Evolutionary conservation across 352 stramenopile genomes (phyloP).

Genomic region (Pythium periplocum): DNA sequence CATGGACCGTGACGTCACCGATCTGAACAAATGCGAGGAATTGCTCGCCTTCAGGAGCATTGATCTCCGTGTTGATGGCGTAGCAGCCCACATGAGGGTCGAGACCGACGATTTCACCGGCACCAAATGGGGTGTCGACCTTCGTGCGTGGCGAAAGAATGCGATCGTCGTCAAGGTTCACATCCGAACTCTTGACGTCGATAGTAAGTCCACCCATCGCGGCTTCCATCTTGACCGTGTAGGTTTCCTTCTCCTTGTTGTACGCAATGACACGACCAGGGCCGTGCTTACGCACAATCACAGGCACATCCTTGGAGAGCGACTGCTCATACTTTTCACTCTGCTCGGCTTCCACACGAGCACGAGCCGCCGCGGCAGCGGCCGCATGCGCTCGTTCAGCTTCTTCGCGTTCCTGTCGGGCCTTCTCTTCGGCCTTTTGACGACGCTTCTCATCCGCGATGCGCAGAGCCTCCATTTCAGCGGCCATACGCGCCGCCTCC

Average conservation of each 20-base stretch:
- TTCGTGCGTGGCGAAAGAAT: conserved; percentile 81
- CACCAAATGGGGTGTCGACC: conserved; percentile 81
- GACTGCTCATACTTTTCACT: conserved; percentile 84
- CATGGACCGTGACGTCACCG: conserved; percentile 54
- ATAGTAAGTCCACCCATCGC: conserved; percentile 65
- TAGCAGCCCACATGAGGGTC: conserved; percentile 87
- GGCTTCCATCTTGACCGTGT: conserved; percentile 63
- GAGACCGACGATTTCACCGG: conserved; percentile 74
- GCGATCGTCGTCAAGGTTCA: conserved; percentile 80
- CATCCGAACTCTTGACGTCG: conserved; percentile 57
- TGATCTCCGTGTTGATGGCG: conserved; percentile 81
- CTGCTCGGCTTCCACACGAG: conserved; percentile 56
- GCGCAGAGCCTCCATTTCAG: conserved; percentile 13
- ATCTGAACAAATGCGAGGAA: conserved; percentile 85
- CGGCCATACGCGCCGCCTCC: conserved; percentile 14
- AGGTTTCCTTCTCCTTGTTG: conserved; percentile 74
- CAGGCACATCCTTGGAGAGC: conserved; percentile 81
- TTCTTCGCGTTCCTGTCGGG: conserved; percentile 20
- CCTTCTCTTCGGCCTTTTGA: conserved; percentile 14
- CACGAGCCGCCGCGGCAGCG: conserved; percentile 32
- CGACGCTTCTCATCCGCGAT: conserved; percentile 19
- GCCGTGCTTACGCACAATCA: conserved; percentile 68
- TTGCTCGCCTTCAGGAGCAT: conserved; percentile 66
- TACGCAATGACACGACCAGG: conserved; percentile 71
- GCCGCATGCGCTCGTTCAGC: conserved; percentile 42